A percentile compares a stretch with the other conserved stretches of the same genome.
Evolutionary conservation across 2,329 filamentous ascomycete species (phyloP).

Genomic region (Coniochaeta sp.): DNA sequence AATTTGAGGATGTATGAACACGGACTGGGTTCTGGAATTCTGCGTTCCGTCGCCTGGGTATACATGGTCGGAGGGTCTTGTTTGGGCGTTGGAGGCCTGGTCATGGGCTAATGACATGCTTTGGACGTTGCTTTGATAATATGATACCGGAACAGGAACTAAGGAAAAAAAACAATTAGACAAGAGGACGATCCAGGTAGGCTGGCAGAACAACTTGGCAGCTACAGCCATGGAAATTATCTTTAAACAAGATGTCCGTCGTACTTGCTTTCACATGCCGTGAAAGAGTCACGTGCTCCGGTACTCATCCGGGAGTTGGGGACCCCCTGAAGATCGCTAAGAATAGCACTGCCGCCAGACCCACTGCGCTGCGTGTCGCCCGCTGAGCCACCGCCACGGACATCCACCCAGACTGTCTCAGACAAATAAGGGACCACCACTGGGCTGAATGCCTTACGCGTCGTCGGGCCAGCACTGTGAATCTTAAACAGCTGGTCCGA

Average conservation of each 20-base stretch:
- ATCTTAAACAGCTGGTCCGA: background rate
- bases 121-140: background rate
- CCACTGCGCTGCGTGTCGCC: background rate
- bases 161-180: background rate
- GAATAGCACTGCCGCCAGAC: background rate
- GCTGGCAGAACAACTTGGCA: background rate
- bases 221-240: background rate
- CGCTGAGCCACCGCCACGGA: constrained; percentile 1
- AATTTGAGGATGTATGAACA: constrained; percentile 2
- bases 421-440: background rate
- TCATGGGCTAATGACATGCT: background rate
- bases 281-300: background rate
- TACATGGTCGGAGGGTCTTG: background rate
- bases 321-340: background rate
- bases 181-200: background rate
- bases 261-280: background rate
- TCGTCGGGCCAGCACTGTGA: background rate
- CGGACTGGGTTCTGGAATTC: background rate
- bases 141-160: background rate
- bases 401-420: background rate
- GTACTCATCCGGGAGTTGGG: background rate
- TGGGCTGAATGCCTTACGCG: background rate
- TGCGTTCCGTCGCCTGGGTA: background rate
- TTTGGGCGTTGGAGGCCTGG: background rate
- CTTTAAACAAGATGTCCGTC: background rate